A percentile compares a stretch with the other conserved stretches of the same genome.
phyloP scores from a whole-genome alignment of 2,329 filamentous ascomycete genomes.

The Venturia asperata region DNA sequence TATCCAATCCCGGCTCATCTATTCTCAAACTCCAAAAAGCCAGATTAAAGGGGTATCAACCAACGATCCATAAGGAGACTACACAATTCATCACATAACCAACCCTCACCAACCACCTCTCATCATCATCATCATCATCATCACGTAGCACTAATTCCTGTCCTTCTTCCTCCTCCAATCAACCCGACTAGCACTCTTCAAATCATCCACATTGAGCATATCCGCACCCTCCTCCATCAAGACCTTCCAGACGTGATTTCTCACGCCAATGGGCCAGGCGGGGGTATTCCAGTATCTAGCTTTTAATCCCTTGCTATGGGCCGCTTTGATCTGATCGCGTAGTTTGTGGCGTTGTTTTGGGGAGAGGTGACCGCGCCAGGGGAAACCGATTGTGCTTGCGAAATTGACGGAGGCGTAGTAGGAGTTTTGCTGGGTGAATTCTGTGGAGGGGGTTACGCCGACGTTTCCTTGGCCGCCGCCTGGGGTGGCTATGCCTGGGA shows the following conservation, averaged over 20 bases:
- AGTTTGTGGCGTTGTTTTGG: conserved; percentile 40
- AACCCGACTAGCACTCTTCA: conserved; percentile 41
- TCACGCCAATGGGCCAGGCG: conserved; percentile 46
- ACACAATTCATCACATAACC: no score
- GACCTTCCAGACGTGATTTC: conserved; percentile 50
- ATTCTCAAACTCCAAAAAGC: no score
- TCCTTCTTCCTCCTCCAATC: conserved; percentile 37
- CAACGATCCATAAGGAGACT: no score
- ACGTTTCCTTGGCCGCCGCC: conserved; percentile 40
- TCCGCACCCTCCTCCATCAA: conserved; percentile 49
- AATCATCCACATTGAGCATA: conserved; percentile 52
- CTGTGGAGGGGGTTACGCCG: conserved; percentile 33
- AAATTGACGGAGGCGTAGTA: conserved; percentile 61
- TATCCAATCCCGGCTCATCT: no score
- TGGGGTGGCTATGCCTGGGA: background rate
- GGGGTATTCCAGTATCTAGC: conserved; percentile 52
- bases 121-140: no score
- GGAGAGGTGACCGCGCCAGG: conserved; percentile 43
- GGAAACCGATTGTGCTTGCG: conserved; percentile 44
- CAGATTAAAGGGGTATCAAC: no score
- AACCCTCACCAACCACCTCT: no score
- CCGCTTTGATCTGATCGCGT: conserved; percentile 45
- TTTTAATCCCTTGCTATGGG: conserved; percentile 47
- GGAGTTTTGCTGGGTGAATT: conserved; percentile 51
- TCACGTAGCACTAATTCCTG: background rate